These are phyloP conservation scores for Debaryomyces sp. DNA, from an alignment of 1,139 yeast species.

Conservation along the genomic window DNA sequence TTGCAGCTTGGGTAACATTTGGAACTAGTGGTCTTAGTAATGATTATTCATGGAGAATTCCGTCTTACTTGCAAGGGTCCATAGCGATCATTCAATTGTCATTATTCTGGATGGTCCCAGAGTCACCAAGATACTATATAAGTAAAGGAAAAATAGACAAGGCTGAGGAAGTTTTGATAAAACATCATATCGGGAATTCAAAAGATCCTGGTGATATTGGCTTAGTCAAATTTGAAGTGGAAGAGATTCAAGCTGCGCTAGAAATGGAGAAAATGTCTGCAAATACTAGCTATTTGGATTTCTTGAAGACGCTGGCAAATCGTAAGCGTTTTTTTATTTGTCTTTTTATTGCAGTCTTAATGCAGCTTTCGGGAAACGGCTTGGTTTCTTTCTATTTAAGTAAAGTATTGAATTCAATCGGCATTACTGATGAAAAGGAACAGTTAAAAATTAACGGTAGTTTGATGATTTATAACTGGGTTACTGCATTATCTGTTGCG, in stretches of 20 bases:
- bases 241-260: constrained; percentile 45
- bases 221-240: constrained; percentile 39
- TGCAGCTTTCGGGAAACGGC: constrained; percentile 56
- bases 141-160: constrained; percentile 38
- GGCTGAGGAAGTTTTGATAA: constrained; percentile 45
- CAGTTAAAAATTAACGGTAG: constrained; percentile 52
- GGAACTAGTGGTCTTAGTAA: constrained; percentile 41
- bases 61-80: constrained; percentile 48
- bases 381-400: constrained; percentile 53
- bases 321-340: constrained; percentile 47
- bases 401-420: constrained; percentile 50
- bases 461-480: constrained; percentile 44
- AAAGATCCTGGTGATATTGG: too few relatives aligned
- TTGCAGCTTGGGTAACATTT: constrained; percentile 58
- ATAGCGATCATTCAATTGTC: constrained; percentile 30
- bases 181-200: constrained; percentile 14
- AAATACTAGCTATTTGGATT: constrained; percentile 36
- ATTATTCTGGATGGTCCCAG: constrained; percentile 43
- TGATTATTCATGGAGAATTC: constrained; percentile 46
- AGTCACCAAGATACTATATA: constrained; percentile 49
- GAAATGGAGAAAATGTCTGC: constrained; percentile 32
- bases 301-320: constrained; percentile 36
- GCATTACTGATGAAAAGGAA: constrained; percentile 43
- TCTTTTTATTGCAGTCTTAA: constrained; percentile 35
- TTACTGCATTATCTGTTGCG: constrained; percentile 35